phyloP scores from a whole-genome alignment of 2,329 filamentous ascomycete genomes.

The Plenodomus tracheiphilus region DNA sequence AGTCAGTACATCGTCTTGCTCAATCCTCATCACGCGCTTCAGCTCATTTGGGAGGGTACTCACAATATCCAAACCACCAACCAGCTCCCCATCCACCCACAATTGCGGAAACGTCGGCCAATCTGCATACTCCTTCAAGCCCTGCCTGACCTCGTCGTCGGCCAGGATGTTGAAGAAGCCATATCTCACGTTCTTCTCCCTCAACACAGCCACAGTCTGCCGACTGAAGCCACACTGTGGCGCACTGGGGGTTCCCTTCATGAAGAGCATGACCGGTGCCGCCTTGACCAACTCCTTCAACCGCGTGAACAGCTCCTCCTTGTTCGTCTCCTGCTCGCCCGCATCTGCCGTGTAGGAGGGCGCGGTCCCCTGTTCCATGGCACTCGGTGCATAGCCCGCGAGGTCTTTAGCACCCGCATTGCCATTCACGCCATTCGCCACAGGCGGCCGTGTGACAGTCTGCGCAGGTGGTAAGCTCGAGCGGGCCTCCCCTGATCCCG shows the following conservation, averaged over 20 bases:
- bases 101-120: slow-evolving; percentile 98
- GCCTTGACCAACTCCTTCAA: slow-evolving; percentile 87
- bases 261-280: slow-evolving; percentile 97
- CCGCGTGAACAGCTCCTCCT: slow-evolving; percentile 83
- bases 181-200: slow-evolving; percentile 91
- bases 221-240: slow-evolving; percentile 93
- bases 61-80: slow-evolving; percentile 95
- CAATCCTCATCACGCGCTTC: not conserved
- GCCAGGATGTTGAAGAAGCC: slow-evolving; percentile 99
- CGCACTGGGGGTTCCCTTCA: slow-evolving; percentile 90
- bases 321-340: slow-evolving; percentile 52
- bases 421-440: slow-evolving; percentile 44
- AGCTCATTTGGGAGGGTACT: slow-evolving; percentile 45
- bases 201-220: slow-evolving; percentile 81
- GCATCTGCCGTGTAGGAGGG: slow-evolving; percentile 50
- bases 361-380: slow-evolving; percentile 51
- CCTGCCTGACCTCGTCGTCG: slow-evolving; percentile 95
- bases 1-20: slow-evolving; percentile 23
- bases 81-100: slow-evolving; percentile 86
- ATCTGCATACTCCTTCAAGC: slow-evolving; percentile 94
- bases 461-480: slow-evolving; percentile 48
- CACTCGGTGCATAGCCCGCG: slow-evolving; percentile 50
- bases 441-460: slow-evolving; percentile 50
- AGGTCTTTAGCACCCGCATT: slow-evolving; percentile 45
- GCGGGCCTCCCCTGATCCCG: slow-evolving; percentile 43